These are phyloP conservation scores for Sporothrix inflata DNA, from an alignment of 2,329 filamentous ascomycete genomes.

Conservation along the genomic window DNA sequence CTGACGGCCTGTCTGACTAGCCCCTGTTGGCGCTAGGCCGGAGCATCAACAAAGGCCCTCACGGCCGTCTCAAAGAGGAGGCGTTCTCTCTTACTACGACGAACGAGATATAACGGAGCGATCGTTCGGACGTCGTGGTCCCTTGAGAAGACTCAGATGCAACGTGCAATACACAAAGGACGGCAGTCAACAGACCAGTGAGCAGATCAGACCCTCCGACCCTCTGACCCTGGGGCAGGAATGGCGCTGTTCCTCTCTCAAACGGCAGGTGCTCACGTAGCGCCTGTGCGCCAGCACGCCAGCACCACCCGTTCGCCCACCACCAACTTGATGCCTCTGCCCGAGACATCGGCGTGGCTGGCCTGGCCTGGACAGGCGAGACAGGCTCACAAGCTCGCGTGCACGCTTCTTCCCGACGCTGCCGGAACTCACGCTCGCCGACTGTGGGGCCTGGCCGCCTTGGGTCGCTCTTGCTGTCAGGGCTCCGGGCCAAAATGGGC, in stretches of 20 bases:
- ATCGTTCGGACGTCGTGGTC: neutral
- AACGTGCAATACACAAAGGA: neutral
- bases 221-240: neutral
- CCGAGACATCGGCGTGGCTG: constrained; percentile 16
- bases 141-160: neutral
- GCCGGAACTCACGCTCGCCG: neutral
- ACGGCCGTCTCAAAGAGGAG: neutral
- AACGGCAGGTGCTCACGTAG: constrained; percentile 1
- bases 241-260: neutral
- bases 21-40: neutral
- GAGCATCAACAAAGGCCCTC: constrained; percentile 7
- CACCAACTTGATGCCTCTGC: neutral
- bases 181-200: neutral
- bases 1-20: neutral
- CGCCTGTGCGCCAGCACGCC: neutral
- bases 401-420: neutral
- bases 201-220: neutral
- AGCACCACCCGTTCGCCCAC: neutral
- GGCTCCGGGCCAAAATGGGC: no score
- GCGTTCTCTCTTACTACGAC: constrained; percentile 1
- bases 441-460: neutral
- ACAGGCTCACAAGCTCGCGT: neutral
- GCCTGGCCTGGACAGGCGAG: neutral
- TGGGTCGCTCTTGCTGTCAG: constrained; percentile 6
- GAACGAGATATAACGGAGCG: no score